Base-by-base conservation (phyloP, 345 rosid species). In the Dipteronia sinensis region DNA sequence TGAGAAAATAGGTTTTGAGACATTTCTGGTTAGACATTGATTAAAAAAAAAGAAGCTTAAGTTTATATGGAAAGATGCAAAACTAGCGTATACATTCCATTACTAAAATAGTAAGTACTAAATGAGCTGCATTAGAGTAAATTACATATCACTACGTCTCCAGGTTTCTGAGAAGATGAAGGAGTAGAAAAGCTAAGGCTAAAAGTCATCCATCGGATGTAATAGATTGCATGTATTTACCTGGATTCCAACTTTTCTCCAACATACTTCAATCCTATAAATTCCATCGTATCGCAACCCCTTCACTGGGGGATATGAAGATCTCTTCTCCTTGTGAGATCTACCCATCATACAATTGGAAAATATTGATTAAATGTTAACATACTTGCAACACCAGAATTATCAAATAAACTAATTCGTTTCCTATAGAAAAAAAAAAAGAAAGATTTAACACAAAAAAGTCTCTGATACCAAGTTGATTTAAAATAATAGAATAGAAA, bases 231-330 rank as follows among this genome's bases (percentile, higher is more conserved):
- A 34, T 9, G 23, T 55, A 51, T 67, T 63, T 78, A 92, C 93
- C 75, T 86, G 91, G n/a, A 73, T 73, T 66, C 94, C 92, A 76
- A 70, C 88, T 80, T 93, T 93, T 19, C 82, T 77, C 94, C 97
- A 93, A 55, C 95, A 91, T 72, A 87, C 89, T 77, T 91, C 94
- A 16, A 93, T 83, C 74, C 96, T 83, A 62, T 91, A 91, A 47
- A 90, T 73, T 12, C 96, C 98, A 58, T 93, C 93, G 82, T 91
- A 93, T 62, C 96, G 82, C 25, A 89, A 83, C 12, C 91, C 93
- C n/a, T 69, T 63, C 83, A 82, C 89, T 5, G 94, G 93, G 27
- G 94, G 92, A 85, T 90, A 91, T 0, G 93, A 76, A 76, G 94
- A 89, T 7, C 87, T 75, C 74, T 82, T 88, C 74, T 91, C 92